phyloP scores from a whole-genome alignment of 2,329 filamentous ascomycete species.

The Aspergillus hiratsukae region DNA sequence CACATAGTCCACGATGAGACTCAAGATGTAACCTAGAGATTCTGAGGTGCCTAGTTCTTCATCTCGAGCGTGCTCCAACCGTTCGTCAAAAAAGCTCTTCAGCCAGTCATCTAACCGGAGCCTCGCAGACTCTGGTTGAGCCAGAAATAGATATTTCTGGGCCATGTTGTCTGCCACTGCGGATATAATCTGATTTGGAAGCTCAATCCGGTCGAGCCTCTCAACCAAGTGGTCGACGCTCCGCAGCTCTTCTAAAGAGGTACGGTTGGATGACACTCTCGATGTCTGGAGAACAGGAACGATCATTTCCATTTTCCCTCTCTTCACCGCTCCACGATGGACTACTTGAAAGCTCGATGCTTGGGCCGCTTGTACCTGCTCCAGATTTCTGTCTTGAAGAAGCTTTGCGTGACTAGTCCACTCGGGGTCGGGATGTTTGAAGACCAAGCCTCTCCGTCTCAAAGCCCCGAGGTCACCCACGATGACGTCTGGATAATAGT shows the following conservation, averaged over 20 bases:
- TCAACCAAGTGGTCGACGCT: constrained; percentile 64
- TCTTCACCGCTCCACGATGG: constrained; percentile 48
- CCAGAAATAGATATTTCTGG: constrained; percentile 68
- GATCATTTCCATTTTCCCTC: constrained; percentile 47
- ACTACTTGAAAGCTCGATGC: constrained; percentile 61
- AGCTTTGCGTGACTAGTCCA: constrained; percentile 66
- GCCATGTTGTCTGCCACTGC: constrained; percentile 70
- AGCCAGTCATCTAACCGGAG: constrained; percentile 37
- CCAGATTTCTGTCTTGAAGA: constrained; percentile 58
- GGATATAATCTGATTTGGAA: constrained; percentile 77
- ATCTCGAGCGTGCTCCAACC: constrained; percentile 34
- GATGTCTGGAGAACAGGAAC: constrained; percentile 70
- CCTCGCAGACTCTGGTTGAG: constrained; percentile 53
- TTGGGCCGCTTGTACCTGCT: constrained; percentile 37
- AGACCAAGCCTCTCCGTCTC: constrained; percentile 32
- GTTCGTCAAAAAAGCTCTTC: constrained; percentile 35
- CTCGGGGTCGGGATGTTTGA: constrained; percentile 66
- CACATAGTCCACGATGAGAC: constrained; percentile 30
- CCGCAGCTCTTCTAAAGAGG: constrained; percentile 70
- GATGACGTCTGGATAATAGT: constrained; percentile 86
- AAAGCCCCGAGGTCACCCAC: constrained; percentile 60
- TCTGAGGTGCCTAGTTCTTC: constrained; percentile 44
- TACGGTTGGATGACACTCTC: constrained; percentile 58
- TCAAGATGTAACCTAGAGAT: constrained; percentile 33
- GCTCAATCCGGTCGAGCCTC: constrained; percentile 70